Conservation (phyloP, 176 grass and related monocot species). For the Carex parvula region DNA sequence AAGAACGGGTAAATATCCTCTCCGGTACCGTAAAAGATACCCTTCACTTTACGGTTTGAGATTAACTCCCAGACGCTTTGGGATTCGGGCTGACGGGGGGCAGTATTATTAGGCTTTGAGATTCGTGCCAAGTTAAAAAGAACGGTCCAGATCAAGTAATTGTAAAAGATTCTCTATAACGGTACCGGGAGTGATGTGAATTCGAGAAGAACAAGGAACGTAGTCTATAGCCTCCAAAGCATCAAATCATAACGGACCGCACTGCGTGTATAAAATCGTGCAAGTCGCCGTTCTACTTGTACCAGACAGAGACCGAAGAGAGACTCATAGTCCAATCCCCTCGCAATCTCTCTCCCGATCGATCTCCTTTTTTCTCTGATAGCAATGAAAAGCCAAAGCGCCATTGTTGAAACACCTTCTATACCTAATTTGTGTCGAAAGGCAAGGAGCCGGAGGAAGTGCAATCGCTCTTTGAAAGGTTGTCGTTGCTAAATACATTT, state of each 20-base stretch:
- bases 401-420: neutral
- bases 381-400: neutral
- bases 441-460: slow-evolving; percentile 10
- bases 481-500: neutral
- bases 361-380: neutral
- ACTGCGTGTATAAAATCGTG: neutral
- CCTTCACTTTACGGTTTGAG: too few species aligned
- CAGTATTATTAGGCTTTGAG: too few species aligned
- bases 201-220: neutral
- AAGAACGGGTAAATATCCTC: too few species aligned
- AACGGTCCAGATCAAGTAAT: too few species aligned
- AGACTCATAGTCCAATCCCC: too few species aligned
- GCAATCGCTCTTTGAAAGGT: slow-evolving; percentile 7
- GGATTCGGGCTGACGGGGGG: too few species aligned
- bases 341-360: neutral
- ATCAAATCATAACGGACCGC: neutral
- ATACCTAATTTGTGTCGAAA: neutral
- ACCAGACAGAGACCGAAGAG: neutral
- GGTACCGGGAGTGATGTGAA: too few species aligned
- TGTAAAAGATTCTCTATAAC: too few species aligned
- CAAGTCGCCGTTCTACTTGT: neutral
- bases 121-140: too few species aligned
- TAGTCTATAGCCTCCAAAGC: neutral
- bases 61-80: too few species aligned
- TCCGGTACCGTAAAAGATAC: too few species aligned